These are phyloP conservation scores for Plasmopara halstedii DNA, from an alignment of 352 stramenopile species.

Conservation along the genomic window DNA sequence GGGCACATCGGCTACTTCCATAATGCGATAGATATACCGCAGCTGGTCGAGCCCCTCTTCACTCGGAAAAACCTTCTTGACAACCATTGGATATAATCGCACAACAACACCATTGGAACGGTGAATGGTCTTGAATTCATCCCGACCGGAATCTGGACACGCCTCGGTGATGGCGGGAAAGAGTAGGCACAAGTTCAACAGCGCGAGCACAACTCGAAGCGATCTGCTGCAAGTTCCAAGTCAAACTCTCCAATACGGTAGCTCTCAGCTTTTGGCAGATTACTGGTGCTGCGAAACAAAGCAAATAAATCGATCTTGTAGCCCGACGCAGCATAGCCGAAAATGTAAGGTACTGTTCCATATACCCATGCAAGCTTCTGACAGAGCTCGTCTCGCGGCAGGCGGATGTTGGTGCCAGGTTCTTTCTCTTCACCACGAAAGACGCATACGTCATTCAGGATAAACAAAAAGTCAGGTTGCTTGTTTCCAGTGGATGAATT, in stretches of 20 bases:
- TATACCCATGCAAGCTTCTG: background rate
- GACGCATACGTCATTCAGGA: constrained; percentile 3
- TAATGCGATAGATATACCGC: background rate
- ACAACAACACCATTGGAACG: background rate
- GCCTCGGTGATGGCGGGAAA: background rate
- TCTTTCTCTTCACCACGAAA: constrained; percentile 7
- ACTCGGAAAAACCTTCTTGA: background rate
- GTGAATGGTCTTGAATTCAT: background rate
- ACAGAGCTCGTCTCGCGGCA: background rate
- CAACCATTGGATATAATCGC: background rate
- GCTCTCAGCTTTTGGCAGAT: no score
- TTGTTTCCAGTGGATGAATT: background rate
- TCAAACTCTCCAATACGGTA: background rate
- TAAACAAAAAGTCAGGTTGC: constrained; percentile 5
- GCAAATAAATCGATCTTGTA: constrained; percentile 4
- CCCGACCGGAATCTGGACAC: background rate
- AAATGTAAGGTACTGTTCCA: constrained; percentile 6
- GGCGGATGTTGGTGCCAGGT: background rate
- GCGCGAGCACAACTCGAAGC: constrained; percentile 2
- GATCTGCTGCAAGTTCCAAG: background rate
- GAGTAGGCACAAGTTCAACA: constrained; percentile 8
- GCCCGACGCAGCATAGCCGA: constrained; percentile 6
- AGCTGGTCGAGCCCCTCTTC: background rate
- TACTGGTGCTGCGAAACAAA: background rate
- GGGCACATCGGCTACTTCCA: constrained; percentile 2